Conservation (phyloP, 1,139 yeast species). For the Kodamaea derodonti region DNA sequence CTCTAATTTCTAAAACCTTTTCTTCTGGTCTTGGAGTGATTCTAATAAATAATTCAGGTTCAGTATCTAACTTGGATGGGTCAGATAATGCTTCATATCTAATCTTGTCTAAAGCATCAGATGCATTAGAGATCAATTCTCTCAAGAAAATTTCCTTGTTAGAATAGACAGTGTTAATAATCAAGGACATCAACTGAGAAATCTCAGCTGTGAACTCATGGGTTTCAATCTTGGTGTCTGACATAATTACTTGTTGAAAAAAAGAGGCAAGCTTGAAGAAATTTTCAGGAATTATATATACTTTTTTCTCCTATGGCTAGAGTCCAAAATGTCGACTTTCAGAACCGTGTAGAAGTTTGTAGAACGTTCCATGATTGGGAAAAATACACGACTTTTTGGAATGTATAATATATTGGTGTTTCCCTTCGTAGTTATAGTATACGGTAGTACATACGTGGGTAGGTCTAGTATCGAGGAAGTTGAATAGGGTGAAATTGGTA, state of each 20-base stretch:
- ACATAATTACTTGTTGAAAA: conserved; percentile 39
- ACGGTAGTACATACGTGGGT: no score
- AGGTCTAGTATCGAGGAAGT: no score
- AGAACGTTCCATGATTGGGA: conserved; percentile 6
- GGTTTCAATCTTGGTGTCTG: conserved; percentile 65
- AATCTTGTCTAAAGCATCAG: conserved; percentile 94
- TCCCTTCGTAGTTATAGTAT: no score
- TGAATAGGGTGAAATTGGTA: no score
- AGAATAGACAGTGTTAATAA: conserved; percentile 99
- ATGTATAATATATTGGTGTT: background rate
- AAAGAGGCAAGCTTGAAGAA: conserved; percentile 1
- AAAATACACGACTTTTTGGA: conserved; percentile 7
- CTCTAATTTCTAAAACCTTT: conserved; percentile 94
- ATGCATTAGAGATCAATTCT: conserved; percentile 98
- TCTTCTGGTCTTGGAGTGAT: conserved; percentile 94
- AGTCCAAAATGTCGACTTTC: conserved; percentile 5
- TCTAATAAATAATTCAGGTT: conserved; percentile 96
- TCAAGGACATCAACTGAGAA: conserved; percentile 99
- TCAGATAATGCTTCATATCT: conserved; percentile 95
- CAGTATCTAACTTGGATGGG: conserved; percentile 86
- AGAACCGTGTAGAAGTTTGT: conserved; percentile 12
- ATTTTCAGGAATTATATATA: background rate
- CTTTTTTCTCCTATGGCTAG: conserved; percentile 1
- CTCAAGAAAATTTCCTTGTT: conserved; percentile 99
- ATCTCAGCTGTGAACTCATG: conserved; percentile 99